Percentiles rank a stretch among this genome's conserved stretches.
Conservation (phyloP, 495 filamentous ascomycete genomes). For the Delitschia confertaspora region DNA sequence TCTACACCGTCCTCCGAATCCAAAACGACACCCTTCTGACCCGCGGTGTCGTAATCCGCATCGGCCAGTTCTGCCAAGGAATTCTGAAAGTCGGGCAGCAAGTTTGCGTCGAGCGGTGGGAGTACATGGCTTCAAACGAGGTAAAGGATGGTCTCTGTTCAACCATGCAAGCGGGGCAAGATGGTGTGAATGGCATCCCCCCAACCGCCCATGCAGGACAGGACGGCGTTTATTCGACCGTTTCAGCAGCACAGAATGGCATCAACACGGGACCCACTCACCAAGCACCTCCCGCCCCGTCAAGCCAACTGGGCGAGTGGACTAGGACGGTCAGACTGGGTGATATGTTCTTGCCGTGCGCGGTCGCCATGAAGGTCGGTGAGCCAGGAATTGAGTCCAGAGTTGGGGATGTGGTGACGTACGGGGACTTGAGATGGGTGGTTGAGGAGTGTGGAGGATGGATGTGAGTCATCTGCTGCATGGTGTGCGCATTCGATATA, state of each 20-base stretch:
- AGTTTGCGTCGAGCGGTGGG: slow-evolving; percentile 24
- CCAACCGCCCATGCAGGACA: background rate
- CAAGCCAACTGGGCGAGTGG: slow-evolving; percentile 20
- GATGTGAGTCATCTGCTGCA: too few species aligned
- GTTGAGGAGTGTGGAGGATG: slow-evolving; percentile 15
- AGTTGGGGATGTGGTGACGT: slow-evolving; percentile 5
- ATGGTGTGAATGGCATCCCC: background rate
- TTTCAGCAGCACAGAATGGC: too few species aligned
- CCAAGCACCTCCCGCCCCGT: too few species aligned
- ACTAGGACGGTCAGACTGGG: slow-evolving; percentile 12
- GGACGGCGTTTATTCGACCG: too few species aligned
- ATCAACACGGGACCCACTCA: too few species aligned
- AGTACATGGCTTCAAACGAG: slow-evolving; percentile 7
- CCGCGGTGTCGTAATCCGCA: slow-evolving; percentile 14
- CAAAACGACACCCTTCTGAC: background rate
- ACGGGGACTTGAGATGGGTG: slow-evolving; percentile 13
- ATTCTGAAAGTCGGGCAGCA: slow-evolving; percentile 16
- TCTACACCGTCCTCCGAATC: background rate
- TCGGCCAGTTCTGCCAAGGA: slow-evolving; percentile 23
- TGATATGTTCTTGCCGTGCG: slow-evolving; percentile 18
- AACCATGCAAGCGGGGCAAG: background rate
- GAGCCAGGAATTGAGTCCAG: slow-evolving; percentile 1
- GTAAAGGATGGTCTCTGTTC: background rate
- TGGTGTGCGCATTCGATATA: too few species aligned
- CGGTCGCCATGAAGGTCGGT: slow-evolving; percentile 5